Evolutionary conservation across 148 eudicot species (phyloP), one percentile per base, ranked within the genome.

Genomic region (Drosera capensis): DNA sequence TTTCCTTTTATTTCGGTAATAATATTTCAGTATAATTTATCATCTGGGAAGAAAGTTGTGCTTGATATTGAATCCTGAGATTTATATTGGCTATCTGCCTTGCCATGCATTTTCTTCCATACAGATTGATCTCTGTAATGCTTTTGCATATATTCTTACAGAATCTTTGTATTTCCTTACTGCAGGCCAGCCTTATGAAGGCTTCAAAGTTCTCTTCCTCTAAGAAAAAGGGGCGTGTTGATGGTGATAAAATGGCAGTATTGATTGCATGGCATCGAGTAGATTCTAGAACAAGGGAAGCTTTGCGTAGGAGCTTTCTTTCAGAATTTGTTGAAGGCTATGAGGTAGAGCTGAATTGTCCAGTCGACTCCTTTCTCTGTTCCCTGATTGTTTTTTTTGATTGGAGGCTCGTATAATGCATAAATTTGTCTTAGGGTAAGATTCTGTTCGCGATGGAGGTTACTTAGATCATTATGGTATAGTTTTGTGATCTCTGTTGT

Each of bases 201-300:
- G 67, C 74, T 48, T 44, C 56, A 25, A 64, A 62, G 54, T 55
- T 22, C 25, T 62, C 70, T 22, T 59, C 79, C 25, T 47, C 64
- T 3, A 73, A 71, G 71, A 76, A 58, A 52, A 78, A 68, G 63
- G 52, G 56, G 16, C 72, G 58, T 42, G 57, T 68, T 24, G 73
- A 73, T 71, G 46, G 64, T 63, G 94, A 88, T 35, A 88, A 84
- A 51, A 59, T 71, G 68, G 82, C 73, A 45, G 87, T 71, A 40
- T 35, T 88, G 67, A 71, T 72, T 52, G 97, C 92, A 26, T 88
- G 97, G 97, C 92, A 84, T 51, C 72, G 93, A 57, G 75, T 88
- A 25, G 84, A 80, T 70, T 70, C 77, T 54, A 68, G 83, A 48
- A 84, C 97, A 14, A 77, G 97, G 64, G 92, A 83, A 61, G 97